Evolutionary conservation across 2,329 filamentous ascomycete genomes (phyloP), one percentile per base, ranked within the genome.

Genomic region (Clarireedia sp.): DNA sequence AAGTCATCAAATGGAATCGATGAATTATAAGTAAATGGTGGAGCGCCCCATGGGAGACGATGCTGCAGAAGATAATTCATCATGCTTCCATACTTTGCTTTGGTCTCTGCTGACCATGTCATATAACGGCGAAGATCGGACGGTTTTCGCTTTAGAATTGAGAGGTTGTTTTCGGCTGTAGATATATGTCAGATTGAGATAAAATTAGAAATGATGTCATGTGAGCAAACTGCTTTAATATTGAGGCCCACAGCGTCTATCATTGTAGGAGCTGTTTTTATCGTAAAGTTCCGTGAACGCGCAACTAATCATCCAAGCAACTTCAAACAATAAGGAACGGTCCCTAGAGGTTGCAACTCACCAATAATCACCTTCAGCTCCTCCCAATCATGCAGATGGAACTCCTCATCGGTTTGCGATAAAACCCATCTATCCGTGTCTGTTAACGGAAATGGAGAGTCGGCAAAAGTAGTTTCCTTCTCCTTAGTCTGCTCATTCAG

Each of bases 121-220:
- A 92, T 84, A 67, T 96, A 96, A 41, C 80, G 79, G 52, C 87
- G 79, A 58, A 96, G 75, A 63, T 95, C 87, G 24, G 86, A 90
- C 1, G 92, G 90, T 56, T 85, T 82, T 38, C 92, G 81, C 68
- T 89, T 89, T 63, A 96, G 85, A 23, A 80, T 76, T 59, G 87
- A 81, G 57, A 96, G 83, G 37, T 85, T 73, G 66, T 85, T 85
- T 51, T 68, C 72, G 51, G 70, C 75, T 29, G 50, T 23, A 33
- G 9, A 33, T 33, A 7, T 26, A 10, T 33, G 29, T 33, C 10
- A 47, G 24, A 17, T 12, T 36, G 23, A 51, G 23, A 26, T 51
- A 26, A 19, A 45, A 21, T 29, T 14, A 14, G 38, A 19, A 45
- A 44, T 19, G 37, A 47, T 26, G 44, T 17, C 43, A 37, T 48